Conservation (phyloP, 2,329 filamentous ascomycete genomes). For the Epichloe festucae region DNA sequence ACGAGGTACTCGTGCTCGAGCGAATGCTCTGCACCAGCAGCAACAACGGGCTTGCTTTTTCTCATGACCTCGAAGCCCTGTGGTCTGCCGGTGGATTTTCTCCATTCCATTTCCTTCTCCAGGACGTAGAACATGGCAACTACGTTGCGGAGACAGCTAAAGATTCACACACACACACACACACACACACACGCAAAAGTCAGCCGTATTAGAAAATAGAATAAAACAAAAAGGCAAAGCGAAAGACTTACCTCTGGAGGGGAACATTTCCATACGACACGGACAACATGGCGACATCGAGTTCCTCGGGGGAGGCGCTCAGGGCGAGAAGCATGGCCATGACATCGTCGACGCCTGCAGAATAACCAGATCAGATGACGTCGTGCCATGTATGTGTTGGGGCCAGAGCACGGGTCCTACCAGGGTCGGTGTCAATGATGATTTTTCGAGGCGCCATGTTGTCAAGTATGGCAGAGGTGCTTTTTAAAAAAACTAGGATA, state of each 20-base stretch:
- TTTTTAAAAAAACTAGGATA: background rate
- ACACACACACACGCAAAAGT: background rate
- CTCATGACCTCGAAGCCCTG: slow-evolving; percentile 63
- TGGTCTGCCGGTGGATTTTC: slow-evolving; percentile 51
- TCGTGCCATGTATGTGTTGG: slow-evolving; percentile 5
- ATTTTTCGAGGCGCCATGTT: slow-evolving; percentile 42
- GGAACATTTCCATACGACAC: slow-evolving; percentile 92
- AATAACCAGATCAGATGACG: background rate
- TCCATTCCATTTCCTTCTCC: slow-evolving; percentile 79
- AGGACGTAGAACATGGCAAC: slow-evolving; percentile 86
- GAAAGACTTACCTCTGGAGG: slow-evolving; percentile 52
- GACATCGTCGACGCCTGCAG: slow-evolving; percentile 70
- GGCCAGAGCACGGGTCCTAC: slow-evolving; percentile 28
- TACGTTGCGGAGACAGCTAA: slow-evolving; percentile 73
- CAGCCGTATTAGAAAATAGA: background rate
- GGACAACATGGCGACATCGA: slow-evolving; percentile 75
- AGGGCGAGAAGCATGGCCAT: slow-evolving; percentile 80
- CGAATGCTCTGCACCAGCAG: slow-evolving; percentile 75
- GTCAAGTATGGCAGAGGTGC: background rate
- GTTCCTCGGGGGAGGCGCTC: slow-evolving; percentile 68
- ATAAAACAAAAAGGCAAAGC: background rate
- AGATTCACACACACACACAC: background rate
- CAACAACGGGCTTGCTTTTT: slow-evolving; percentile 66
- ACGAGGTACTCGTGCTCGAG: slow-evolving; percentile 70
- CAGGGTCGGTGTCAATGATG: slow-evolving; percentile 38